Evolutionary conservation across 345 rosid species (phyloP).

Genomic region (Eucalyptus virginea): DNA sequence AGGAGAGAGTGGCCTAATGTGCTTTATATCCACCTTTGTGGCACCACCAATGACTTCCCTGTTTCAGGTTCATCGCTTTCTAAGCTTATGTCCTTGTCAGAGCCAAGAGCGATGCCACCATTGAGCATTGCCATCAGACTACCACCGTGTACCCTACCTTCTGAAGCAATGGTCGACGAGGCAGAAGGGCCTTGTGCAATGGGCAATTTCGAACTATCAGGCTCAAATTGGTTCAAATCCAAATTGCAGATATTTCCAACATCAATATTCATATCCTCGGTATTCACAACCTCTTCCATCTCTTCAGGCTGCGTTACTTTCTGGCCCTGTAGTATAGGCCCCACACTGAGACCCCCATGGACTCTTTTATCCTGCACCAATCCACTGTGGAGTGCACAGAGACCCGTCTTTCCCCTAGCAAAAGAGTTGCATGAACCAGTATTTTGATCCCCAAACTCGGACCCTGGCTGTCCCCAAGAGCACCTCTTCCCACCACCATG

Average conservation of each 20-base stretch:
- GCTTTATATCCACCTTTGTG: not conserved
- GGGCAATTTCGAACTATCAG: not conserved
- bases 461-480: constrained; percentile 86
- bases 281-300: constrained; percentile 29
- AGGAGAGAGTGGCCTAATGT: not conserved
- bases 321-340: constrained; percentile 43
- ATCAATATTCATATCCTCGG: constrained; percentile 56
- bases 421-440: constrained; percentile 74
- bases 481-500: constrained; percentile 98
- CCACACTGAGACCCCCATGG: constrained; percentile 64
- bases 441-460: constrained; percentile 42
- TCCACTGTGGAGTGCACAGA: constrained; percentile 75
- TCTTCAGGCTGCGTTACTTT: constrained; percentile 20
- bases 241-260: constrained; percentile 15
- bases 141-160: constrained; percentile 98
- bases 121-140: constrained; percentile 71
- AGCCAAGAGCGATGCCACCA: constrained; percentile 25
- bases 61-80: not conserved
- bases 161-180: constrained; percentile 31
- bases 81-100: not conserved
- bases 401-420: constrained; percentile 84
- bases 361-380: constrained; percentile 79
- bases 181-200: constrained; percentile 9
- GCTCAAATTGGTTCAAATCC: constrained; percentile 22
- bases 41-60: not conserved